Evolutionary conservation across 2,329 filamentous ascomycete species (phyloP).

Genomic region (Talaromyces sp.): DNA sequence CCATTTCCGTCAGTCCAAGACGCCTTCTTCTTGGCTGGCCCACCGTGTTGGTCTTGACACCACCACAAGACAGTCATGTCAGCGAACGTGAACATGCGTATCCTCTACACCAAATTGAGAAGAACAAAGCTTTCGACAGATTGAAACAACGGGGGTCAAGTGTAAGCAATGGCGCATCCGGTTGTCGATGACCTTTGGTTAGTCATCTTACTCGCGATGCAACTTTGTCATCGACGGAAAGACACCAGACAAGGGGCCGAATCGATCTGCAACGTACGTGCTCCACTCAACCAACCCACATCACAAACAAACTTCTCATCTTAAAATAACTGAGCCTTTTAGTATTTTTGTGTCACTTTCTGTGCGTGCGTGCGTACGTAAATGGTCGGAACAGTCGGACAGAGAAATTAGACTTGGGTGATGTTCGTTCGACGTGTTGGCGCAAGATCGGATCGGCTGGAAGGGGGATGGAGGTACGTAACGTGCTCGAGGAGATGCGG

Average conservation of each 20-base stretch:
- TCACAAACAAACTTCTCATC: background rate
- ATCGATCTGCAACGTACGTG: background rate
- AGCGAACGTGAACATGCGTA: background rate
- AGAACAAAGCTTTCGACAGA: too few relatives aligned
- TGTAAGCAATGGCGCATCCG: too few relatives aligned
- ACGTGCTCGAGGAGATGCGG: background rate
- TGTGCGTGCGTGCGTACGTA: too few relatives aligned
- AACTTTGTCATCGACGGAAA: background rate
- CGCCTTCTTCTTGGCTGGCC: constrained; percentile 3
- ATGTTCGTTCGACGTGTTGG: background rate
- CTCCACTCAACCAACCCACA: background rate
- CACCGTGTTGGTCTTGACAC: background rate
- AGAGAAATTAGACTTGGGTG: background rate
- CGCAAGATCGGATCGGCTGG: background rate
- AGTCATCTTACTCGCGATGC: background rate
- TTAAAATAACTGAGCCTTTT: background rate
- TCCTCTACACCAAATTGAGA: too few relatives aligned
- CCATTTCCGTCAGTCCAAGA: background rate
- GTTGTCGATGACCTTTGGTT: background rate
- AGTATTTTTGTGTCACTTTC: too few relatives aligned
- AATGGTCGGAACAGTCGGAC: constrained; percentile 2
- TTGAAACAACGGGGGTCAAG: too few relatives aligned
- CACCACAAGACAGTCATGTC: background rate
- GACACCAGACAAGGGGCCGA: background rate
- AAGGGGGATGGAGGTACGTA: background rate